These are phyloP conservation scores for Pilobolus umbonatus DNA, from an alignment of 192 early-diverging fungal species.

Conservation along the genomic window DNA sequence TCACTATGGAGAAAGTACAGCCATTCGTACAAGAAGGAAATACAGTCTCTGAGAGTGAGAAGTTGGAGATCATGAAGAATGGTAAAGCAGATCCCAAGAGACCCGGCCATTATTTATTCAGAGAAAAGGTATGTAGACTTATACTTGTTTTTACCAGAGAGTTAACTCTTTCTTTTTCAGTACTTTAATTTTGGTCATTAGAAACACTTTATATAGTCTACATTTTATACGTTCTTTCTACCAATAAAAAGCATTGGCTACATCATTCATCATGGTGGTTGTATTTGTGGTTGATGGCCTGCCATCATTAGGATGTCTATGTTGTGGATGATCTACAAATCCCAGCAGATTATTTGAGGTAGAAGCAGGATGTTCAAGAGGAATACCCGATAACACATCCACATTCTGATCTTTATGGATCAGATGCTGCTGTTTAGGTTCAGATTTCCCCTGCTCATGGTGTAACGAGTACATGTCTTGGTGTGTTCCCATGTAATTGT, in stretches of 20 bases:
- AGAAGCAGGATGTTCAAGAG: background rate
- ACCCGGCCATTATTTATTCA: constrained; percentile 37
- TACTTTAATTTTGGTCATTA: constrained; percentile 24
- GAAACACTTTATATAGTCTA: too few relatives aligned
- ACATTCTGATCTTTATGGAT: constrained; percentile 29
- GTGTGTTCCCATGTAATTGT: constrained; percentile 15
- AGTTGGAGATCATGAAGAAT: constrained; percentile 13
- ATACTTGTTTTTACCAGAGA: background rate
- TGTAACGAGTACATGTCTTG: background rate
- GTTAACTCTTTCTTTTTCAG: background rate
- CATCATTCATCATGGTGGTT: background rate
- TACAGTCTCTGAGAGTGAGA: constrained; percentile 14
- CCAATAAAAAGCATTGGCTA: constrained; percentile 8
- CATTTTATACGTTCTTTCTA: too few relatives aligned
- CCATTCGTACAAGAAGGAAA: constrained; percentile 6
- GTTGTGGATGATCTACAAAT: background rate
- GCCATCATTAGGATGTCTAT: constrained; percentile 2
- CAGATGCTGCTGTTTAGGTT: constrained; percentile 1
- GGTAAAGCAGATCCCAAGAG: constrained; percentile 17
- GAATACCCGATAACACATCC: constrained; percentile 22
- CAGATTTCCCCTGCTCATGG: background rate
- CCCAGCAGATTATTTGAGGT: background rate
- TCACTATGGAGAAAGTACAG: constrained; percentile 89
- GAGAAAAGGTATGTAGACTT: constrained; percentile 29
- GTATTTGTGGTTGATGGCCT: constrained; percentile 5